Conservation (phyloP, 2,329 filamentous ascomycete genomes). For the Cytospora leucostoma region DNA sequence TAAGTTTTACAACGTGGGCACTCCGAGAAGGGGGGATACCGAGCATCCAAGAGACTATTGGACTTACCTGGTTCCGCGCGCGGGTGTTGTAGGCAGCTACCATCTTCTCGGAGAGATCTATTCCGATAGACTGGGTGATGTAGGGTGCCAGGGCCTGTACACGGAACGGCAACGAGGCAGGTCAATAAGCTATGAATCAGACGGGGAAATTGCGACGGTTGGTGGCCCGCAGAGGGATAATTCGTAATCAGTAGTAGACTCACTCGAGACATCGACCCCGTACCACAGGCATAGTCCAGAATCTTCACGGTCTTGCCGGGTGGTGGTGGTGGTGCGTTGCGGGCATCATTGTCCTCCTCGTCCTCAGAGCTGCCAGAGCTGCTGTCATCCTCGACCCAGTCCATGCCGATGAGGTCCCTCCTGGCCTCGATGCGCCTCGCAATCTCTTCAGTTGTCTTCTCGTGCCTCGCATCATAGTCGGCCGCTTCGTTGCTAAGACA, state of each 20-base stretch:
- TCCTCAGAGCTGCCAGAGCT: slow-evolving; percentile 35
- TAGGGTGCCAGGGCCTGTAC: slow-evolving; percentile 60
- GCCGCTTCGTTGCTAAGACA: slow-evolving; percentile 50
- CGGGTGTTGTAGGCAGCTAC: slow-evolving; percentile 65
- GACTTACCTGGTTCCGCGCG: slow-evolving; percentile 53
- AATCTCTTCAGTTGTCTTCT: slow-evolving; percentile 55
- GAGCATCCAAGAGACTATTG: not conserved
- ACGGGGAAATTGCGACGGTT: not conserved
- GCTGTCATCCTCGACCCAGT: slow-evolving; percentile 49
- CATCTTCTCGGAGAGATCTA: slow-evolving; percentile 74
- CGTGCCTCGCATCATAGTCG: slow-evolving; percentile 59
- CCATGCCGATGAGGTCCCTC: slow-evolving; percentile 62
- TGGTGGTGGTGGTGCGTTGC: slow-evolving; percentile 19
- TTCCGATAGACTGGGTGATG: slow-evolving; percentile 63
- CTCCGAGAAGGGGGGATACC: too few species aligned
- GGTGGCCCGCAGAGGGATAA: not conserved
- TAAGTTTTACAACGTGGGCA: too few species aligned
- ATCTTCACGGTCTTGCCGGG: slow-evolving; percentile 49
- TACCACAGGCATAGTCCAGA: slow-evolving; percentile 77
- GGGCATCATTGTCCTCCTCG: slow-evolving; percentile 15
- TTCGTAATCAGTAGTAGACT: slow-evolving; percentile 31
- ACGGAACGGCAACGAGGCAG: slow-evolving; percentile 1
- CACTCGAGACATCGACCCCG: slow-evolving; percentile 66
- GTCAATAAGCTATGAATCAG: not conserved
- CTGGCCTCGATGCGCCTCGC: slow-evolving; percentile 54